Base-by-base conservation (phyloP, 2,329 filamentous ascomycete genomes). In the Colletotrichum gigasporum region DNA sequence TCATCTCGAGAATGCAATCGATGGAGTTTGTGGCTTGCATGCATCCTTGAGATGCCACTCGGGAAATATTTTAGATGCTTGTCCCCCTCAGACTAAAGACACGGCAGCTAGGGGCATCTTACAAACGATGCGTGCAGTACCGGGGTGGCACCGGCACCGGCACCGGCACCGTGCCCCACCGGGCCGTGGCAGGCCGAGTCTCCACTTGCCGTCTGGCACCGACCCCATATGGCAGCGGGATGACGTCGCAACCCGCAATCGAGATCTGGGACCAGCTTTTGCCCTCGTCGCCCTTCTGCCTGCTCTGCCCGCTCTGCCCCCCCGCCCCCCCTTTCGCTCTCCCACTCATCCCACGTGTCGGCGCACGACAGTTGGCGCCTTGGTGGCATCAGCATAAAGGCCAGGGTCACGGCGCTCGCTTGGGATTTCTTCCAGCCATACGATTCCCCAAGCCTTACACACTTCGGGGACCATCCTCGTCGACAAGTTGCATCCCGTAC, bases 221-320 rank as follows among this genome's bases (percentile, higher is more conserved):
- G 48, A 12, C 54, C 26, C 42, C 45, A 37, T 18, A 12, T 14
- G 9, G 34, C 41, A 35, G 56, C 48, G 56, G 47, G 61, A 64
- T 64, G 61, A 64, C 61, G 61, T 64, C 61, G 61, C 20, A 48
- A 24, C 42, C 56, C 61, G 56, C 47, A 64, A 64, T 64, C 61
- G 48, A 53, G 61, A 64, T 64, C 56, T 60, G 44, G n/a, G 26
- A 35, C 55, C 61, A n/a, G 39, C 18, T 51, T 28, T 47, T 20
- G 45, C 37, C 18, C 16, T 16, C 28, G 16, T 50, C 45, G n/a
- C n/a, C n/a, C n/a, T n/a, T n/a, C n/a, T n/a, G n/a, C n/a, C n/a
- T n/a, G n/a, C n/a, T n/a, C n/a, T n/a, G n/a, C n/a, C n/a, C n/a
- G n/a, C n/a, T n/a, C 22, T 26, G 26, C 28, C 39, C 32, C 18